Base-by-base conservation (phyloP, 1,139 yeast species). In the Geotrichum australiense region DNA sequence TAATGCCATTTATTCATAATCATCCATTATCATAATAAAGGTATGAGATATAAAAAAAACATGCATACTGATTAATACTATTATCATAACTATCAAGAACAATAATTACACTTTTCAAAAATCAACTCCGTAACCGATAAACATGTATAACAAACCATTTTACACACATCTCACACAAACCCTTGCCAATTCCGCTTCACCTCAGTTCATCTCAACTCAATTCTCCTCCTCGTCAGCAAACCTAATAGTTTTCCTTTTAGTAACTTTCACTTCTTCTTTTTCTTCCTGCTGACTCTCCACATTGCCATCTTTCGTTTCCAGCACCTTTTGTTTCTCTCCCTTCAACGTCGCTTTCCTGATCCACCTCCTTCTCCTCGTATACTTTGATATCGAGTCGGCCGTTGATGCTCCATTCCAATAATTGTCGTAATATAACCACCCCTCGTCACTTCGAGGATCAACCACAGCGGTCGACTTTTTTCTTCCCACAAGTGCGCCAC, bases 311-410 rank as follows among this genome's bases (percentile, higher is more conserved):
- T 14, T 12, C 5, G 3, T 18, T 5, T 12, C 15, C 31, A 10
- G 36, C 21, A 14, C 20, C 16, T 25, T 36, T 28, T 14, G 23
- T 12, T 14, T 18, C 23, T 23, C 20, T 16, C 10, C 16, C n/a
- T 8, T 33, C 32, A 26, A 23, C 6, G 87, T 96, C 0, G 97
- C 98, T 0, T 94, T 85, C 52, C 97, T 74, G 21, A 89, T 76
- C 98, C 98, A 91, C 59, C 97, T 72, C 65, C 98, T 75, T 59
- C 96, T 75, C 61, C 98, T 74, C 5, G 98, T 91, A 58, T 86
- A 91, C 62, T 86, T 87, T 26, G 93, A 78, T 61, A 80, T 89
- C 2, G 93, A 72, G 58, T 89, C 95, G 47, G 85, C 96, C 0
- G 94, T 77, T 1, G 89, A 66, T 14, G 97, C 96, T 52, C 78